Base-by-base conservation (phyloP, 805 yeast genomes). In the Priceomyces melissophilus region DNA sequence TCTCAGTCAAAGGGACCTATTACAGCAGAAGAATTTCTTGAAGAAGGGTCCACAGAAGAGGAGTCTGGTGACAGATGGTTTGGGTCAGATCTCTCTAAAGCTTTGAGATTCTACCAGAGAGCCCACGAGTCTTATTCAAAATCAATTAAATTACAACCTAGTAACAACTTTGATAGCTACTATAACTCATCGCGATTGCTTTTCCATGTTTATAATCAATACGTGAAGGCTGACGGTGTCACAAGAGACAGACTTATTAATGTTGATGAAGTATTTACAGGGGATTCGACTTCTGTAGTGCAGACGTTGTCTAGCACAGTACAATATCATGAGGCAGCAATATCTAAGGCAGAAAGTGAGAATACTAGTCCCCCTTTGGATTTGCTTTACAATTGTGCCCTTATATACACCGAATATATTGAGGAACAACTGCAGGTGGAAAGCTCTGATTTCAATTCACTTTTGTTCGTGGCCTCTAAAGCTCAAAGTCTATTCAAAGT, bases 21-120 rank as follows among this genome's bases (percentile, higher is more conserved):
- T 4, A 70, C 79, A 1, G 68, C 75, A 0, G 78, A 75, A 26
- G 87, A 80, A 3, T 72, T 52, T 39, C 65, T 81, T n/a, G 79
- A 76, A 26, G 62, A 62, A 38, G 91, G 81, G 1, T 68, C 81
- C 1, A 65, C 65, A 9, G 80, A 78, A 41, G 91, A 84, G 53
- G 90, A 84, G 43, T 73, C 78, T n/a, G 91, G 87, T 0, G 90
- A 84, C 52, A 58, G 90, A 35, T 84, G 89, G 88, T 55, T 78
- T 4, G 67, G 78, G 1, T 78, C 87, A 0, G 90, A 84, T 49
- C 55, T 82, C 4, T 63, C 84, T 9, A 84, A 84, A 48, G 76
- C 82, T 0, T 57, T 84, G 10, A 57, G 90, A 30, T 82, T 82
- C 48, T 84, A 82, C 54, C 82, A 81, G 48, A 63, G 72, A 38